These are phyloP conservation scores for Aureobasidium mangrovei DNA, from an alignment of 2,329 filamentous ascomycete species.

Conservation along the genomic window DNA sequence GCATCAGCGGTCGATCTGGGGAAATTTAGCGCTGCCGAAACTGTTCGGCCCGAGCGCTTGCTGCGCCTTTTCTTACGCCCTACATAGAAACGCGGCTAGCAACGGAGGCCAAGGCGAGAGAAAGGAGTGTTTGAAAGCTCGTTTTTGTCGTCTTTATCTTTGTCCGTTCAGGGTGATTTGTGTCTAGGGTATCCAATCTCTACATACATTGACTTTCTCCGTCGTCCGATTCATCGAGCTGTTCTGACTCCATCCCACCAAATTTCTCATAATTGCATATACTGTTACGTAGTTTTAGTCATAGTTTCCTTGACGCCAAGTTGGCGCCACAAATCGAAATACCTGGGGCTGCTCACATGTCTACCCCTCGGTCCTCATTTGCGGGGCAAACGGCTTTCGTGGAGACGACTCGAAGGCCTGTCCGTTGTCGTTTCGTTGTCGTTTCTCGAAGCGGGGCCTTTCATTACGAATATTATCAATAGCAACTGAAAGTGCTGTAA, in stretches of 20 bases:
- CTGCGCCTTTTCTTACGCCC: conserved; percentile 9
- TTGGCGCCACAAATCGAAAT: conserved; percentile 1
- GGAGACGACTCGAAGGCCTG: conserved; percentile 3
- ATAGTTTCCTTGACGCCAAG: conserved; percentile 8
- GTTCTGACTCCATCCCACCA: background rate
- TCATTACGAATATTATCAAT: conserved; percentile 14
- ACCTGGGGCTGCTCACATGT: conserved; percentile 12
- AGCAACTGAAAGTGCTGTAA: conserved; percentile 4
- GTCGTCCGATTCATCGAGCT: background rate
- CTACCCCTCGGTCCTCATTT: conserved; percentile 6
- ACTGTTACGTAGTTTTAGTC: conserved; percentile 14
- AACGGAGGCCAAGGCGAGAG: background rate
- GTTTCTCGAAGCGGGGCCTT: background rate
- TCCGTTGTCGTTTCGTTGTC: background rate
- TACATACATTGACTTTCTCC: background rate
- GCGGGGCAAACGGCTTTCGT: conserved; percentile 11
- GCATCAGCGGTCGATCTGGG: conserved; percentile 9
- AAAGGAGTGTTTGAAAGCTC: background rate
- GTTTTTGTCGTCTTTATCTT: background rate
- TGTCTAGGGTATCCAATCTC: background rate
- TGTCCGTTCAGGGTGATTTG: background rate
- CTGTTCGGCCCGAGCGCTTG: conserved; percentile 5
- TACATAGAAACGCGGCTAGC: background rate
- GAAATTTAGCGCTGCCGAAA: conserved; percentile 12
- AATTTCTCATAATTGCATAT: background rate